Evolutionary conservation across 2,329 filamentous ascomycete genomes (phyloP), one percentile per base, ranked within the genome.

Genomic region (Aspergillus puulaauensis): DNA sequence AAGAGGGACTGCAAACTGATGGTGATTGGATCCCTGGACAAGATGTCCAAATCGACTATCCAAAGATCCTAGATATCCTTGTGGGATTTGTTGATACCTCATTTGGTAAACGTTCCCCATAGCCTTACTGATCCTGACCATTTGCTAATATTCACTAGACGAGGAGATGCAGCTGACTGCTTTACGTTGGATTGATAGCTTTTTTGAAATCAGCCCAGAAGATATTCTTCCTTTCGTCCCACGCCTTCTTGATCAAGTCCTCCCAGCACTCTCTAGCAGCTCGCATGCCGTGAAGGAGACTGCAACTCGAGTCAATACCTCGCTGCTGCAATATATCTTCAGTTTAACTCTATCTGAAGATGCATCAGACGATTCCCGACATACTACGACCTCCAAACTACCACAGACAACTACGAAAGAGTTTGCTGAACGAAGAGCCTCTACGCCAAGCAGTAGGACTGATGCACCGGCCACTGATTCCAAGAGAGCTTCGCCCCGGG

Each of bases 1-100:
- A 86, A 24, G 80, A 81, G 21, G 77, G 75, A 17, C 77, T 81
- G 15, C 87, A 86, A 60, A 86, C 84, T 45, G 93, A 96, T 66
- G 93, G 93, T 59, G 95, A 98, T 70, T 99, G 93, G 92, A 88
- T 98, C 46, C 96, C 96, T 0, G 95, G 96, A 1, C 95, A 99
- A 75, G 95, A 99, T 73, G 92, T 97, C 7, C 89, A 96, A 58
- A 90, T 99, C 61, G 93, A 98, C 74, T 91, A 96, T 74, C 87
- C 90, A 59, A 91, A 89, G 64, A 96, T 99, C 37, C 78, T 99
- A 48, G 90, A 96, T 66, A 99, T 98, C 54, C 77, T 99, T 43
- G 92, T 96, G 2, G 87, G 88, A 12, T 97, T 95, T 62, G 82
- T 99, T 45, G 90, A 96, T 67, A 90, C 91, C 17, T 89, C 90